These are phyloP conservation scores for Nakazawaea sp. DNA, from an alignment of 805 yeast genomes.

Conservation along the genomic window DNA sequence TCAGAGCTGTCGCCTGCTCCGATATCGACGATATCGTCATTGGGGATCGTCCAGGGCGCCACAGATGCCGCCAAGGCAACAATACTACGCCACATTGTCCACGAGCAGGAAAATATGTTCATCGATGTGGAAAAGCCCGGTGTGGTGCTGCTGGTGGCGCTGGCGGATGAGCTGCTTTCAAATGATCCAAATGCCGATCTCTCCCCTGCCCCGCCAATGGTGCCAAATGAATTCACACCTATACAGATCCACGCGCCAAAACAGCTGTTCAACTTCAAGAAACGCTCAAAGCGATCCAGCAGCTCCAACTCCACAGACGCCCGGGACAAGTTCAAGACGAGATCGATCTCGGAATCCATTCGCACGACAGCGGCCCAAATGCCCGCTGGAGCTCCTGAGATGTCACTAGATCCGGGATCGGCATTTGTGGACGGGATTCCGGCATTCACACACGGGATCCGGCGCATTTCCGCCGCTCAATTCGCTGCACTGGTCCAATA, in stretches of 20 bases:
- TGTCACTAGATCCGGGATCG: constrained; percentile 1
- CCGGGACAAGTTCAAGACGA: constrained; percentile 9
- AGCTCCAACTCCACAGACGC: constrained; percentile 8
- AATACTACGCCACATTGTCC: no score
- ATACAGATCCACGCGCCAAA: background rate
- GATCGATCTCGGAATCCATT: constrained; percentile 3
- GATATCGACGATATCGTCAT: no score
- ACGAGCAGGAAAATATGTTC: background rate
- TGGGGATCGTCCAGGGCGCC: no score
- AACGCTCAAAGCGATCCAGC: constrained; percentile 9
- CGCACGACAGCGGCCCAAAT: background rate
- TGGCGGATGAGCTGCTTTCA: background rate
- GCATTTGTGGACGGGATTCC: background rate
- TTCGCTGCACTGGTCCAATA: constrained; percentile 5
- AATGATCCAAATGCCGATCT: background rate
- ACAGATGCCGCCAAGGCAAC: no score
- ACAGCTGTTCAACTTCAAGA: constrained; percentile 5
- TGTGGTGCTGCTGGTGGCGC: background rate
- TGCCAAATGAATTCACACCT: background rate
- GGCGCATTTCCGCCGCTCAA: background rate
- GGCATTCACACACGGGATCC: constrained; percentile 3
- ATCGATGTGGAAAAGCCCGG: no score
- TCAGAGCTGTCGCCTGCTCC: no score
- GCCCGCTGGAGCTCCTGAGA: background rate
- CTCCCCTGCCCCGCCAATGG: background rate